Evolutionary conservation across 1,284 basidiomycete species (phyloP).

Genomic region (Gymnopus androsaceus): DNA sequence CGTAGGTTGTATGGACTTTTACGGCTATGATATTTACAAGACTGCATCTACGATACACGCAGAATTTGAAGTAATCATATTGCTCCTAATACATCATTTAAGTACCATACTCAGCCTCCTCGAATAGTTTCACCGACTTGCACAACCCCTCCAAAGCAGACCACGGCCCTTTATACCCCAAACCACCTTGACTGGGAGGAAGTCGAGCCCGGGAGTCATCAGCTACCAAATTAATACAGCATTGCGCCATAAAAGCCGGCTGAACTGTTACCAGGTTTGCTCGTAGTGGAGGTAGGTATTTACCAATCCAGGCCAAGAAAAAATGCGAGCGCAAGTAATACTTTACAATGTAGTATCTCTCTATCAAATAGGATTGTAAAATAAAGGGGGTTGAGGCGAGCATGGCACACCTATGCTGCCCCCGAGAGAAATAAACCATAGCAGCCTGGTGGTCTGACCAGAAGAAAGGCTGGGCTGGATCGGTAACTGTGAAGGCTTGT

Average conservation of each 20-base stretch:
- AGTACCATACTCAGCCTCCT: no score
- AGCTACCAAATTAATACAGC: conserved; percentile 48
- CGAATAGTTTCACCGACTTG: no score
- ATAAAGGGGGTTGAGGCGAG: conserved; percentile 53
- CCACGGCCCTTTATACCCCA: conserved; percentile 48
- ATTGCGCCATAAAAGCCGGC: conserved; percentile 49
- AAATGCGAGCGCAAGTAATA: conserved; percentile 19
- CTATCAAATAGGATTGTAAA: conserved; percentile 44
- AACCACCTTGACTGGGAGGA: conserved; percentile 44
- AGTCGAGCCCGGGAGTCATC: conserved; percentile 52
- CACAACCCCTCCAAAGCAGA: conserved; percentile 38
- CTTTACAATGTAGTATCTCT: conserved; percentile 42
- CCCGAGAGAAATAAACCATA: conserved; percentile 34
- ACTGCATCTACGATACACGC: no score
- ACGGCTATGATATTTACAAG: no score
- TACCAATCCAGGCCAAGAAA: conserved; percentile 7
- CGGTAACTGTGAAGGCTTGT: conserved; percentile 49
- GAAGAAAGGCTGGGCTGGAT: conserved; percentile 46
- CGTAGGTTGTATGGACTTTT: no score
- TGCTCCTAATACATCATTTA: no score
- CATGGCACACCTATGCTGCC: conserved; percentile 37
- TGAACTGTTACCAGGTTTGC: conserved; percentile 52
- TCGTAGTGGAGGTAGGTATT: conserved; percentile 38
- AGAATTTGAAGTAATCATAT: no score
- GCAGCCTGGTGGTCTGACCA: conserved; percentile 44